Conservation (phyloP, 306 rosid species). For the Medicago arabica region DNA sequence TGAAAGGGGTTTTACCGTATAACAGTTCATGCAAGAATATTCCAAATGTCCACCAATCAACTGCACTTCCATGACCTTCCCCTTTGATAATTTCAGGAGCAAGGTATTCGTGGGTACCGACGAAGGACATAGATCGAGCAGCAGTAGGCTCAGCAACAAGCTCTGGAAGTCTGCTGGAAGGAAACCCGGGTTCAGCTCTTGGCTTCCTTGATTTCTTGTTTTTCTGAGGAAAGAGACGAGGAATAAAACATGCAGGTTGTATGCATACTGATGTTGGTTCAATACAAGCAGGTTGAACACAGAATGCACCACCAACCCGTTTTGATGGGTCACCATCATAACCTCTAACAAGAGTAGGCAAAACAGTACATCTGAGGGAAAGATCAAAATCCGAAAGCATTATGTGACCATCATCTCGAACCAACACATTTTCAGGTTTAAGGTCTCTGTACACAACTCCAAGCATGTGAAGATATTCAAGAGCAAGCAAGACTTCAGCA, state of each 20-base stretch:
- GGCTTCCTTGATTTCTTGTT: slow-evolving; percentile 74
- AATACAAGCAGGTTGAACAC: slow-evolving; percentile 94
- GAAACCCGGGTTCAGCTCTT: slow-evolving; percentile 67
- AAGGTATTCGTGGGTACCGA: slow-evolving; percentile 96
- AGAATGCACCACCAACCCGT: slow-evolving; percentile 82
- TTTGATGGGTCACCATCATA: slow-evolving; percentile 83
- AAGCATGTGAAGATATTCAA: slow-evolving; percentile 99
- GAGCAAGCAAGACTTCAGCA: slow-evolving; percentile 95
- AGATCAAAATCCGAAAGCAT: slow-evolving; percentile 99
- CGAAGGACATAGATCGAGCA: slow-evolving; percentile 97
- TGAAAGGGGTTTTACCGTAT: slow-evolving; percentile 97
- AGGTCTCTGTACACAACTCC: slow-evolving; percentile 98
- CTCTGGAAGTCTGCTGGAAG: slow-evolving; percentile 81
- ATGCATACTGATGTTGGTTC: slow-evolving; percentile 94
- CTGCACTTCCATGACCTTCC: slow-evolving; percentile 99
- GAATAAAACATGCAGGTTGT: slow-evolving; percentile 94
- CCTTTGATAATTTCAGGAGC: slow-evolving; percentile 99
- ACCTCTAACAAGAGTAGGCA: slow-evolving; percentile 79
- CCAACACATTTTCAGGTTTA: slow-evolving; percentile 96
- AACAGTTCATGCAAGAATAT: slow-evolving; percentile 91
- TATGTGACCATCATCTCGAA: slow-evolving; percentile 98
- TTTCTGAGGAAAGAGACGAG: slow-evolving; percentile 85
- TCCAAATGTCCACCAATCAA: slow-evolving; percentile 99
- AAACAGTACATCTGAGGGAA: slow-evolving; percentile 86
- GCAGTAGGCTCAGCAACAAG: slow-evolving; percentile 97